Evolutionary conservation across 2,329 filamentous ascomycete species (phyloP).

Genomic region (Sarocladium oryzae): DNA sequence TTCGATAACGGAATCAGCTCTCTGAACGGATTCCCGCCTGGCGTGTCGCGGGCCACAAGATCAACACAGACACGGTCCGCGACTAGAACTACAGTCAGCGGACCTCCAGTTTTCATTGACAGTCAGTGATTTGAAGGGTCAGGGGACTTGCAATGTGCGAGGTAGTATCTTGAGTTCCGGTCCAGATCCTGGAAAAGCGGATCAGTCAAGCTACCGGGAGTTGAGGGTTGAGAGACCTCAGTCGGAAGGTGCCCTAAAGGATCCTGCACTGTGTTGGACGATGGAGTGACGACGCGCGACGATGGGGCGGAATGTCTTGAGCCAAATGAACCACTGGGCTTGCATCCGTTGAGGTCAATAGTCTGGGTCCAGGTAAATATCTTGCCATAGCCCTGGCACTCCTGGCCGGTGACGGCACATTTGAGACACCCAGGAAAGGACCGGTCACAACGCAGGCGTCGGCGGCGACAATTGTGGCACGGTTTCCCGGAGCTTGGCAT

Average conservation of each 20-base stretch:
- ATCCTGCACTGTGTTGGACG: neutral
- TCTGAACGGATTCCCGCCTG: constrained; percentile 40
- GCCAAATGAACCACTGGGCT: neutral
- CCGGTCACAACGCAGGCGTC: constrained; percentile 55
- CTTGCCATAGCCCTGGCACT: constrained; percentile 57
- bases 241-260: neutral
- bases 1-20: constrained; percentile 41
- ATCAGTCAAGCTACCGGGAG: constrained; percentile 36
- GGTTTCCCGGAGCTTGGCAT: constrained; percentile 30
- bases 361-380: constrained; percentile 53
- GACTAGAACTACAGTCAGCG: constrained; percentile 24
- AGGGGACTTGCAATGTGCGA: constrained; percentile 44
- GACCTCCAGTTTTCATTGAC: neutral
- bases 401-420: constrained; percentile 46
- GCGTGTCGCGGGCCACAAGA: constrained; percentile 42
- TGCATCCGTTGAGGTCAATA: constrained; percentile 35
- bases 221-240: constrained; percentile 1
- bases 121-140: too few relatives aligned
- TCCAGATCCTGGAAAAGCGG: constrained; percentile 50
- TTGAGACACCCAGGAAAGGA: constrained; percentile 54
- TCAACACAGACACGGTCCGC: constrained; percentile 46
- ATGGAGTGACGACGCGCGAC: neutral
- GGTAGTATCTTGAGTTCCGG: constrained; percentile 37
- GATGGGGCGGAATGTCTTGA: neutral
- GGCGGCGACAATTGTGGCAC: constrained; percentile 57